Base-by-base conservation (phyloP, 805 yeast species). In the Wickerhamiella azymoides region DNA sequence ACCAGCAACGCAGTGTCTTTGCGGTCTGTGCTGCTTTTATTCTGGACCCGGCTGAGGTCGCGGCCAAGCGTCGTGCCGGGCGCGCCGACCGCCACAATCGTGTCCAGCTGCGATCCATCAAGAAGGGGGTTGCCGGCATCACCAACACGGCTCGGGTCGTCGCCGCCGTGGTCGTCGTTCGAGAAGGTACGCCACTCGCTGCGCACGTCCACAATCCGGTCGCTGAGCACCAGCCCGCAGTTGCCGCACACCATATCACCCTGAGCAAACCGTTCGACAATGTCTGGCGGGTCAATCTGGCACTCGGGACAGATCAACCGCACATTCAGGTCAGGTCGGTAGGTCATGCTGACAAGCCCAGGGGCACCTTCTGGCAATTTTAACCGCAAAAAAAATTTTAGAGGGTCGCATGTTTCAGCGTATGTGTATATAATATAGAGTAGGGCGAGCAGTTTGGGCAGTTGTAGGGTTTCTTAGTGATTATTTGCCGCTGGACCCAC, bases 131-230 rank as follows among this genome's bases (percentile, higher is more conserved):
- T 88, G 14, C 86, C 79, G 5, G 96, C 96, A 60, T 88, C 96
- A 63, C 98, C 98, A 52, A 89, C 98, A 83, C 98, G 97, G 53
- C 92, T 80, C 4, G 98, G 98, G 62, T 89, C 98, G 63, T 86
- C 96, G 56, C 94, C 94, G 55, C 89, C 92, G 62, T 89, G 97
- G 63, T 89, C 98, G 62, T 89, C 98, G 60, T 92, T 92, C 49
- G 93, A 80, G 62, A 89, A 89, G 2, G 98, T 92, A 69, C 98
- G 83, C 98, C 98, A 89, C 69, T 89, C 98, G 1, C 96, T 84
- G 54, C 97, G 72, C 4, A 94, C 88, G 58, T 89, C 98, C 26
- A 89, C 95, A 43, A 89, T 79, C 52, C 88, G 73, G 60, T 86
- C 94, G 54, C 94, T 84, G 19, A 92, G 72, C 1, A 89, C 97